phyloP scores from a whole-genome alignment of 495 filamentous ascomycete genomes.

The Cairneyella variabilis region DNA sequence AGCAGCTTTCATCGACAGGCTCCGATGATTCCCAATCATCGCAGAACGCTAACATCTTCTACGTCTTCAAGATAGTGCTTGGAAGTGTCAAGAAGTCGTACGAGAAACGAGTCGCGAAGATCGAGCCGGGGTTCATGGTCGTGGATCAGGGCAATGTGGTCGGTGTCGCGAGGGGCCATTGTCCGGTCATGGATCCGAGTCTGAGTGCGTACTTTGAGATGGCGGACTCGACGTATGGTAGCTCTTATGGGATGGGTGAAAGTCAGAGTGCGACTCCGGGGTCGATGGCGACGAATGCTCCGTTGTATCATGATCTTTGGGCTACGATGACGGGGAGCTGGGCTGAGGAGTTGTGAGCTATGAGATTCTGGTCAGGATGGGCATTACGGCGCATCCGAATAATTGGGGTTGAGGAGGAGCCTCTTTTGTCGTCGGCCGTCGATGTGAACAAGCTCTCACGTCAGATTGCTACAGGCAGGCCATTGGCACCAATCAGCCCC shows the following conservation, averaged over 20 bases:
- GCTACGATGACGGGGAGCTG: conserved; percentile 20
- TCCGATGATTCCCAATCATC: neutral
- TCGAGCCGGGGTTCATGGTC: conserved; percentile 2
- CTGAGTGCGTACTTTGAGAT: conserved; percentile 5
- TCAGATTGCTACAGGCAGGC: too few relatives aligned
- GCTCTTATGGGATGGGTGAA: conserved; percentile 4
- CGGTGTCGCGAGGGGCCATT: conserved; percentile 15
- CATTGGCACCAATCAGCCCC: too few relatives aligned
- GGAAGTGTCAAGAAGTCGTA: conserved; percentile 21
- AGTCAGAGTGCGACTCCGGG: neutral
- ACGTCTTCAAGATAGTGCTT: conserved; percentile 17
- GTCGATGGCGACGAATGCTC: neutral
- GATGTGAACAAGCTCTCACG: too few relatives aligned
- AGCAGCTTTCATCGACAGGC: conserved; percentile 2
- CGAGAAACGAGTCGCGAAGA: conserved; percentile 13
- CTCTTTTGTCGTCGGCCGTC: too few relatives aligned
- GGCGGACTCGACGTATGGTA: conserved; percentile 6
- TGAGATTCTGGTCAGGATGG: too few relatives aligned
- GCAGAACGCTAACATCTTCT: conserved; percentile 12
- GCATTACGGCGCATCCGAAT: too few relatives aligned
- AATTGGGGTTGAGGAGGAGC: too few relatives aligned
- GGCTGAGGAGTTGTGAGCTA: neutral
- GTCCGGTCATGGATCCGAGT: conserved; percentile 17
- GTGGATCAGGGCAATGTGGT: conserved; percentile 6
- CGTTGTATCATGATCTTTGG: conserved; percentile 23